phyloP scores from a whole-genome alignment of 192 early-diverging fungal species.

The Backusella tarrabulga region DNA sequence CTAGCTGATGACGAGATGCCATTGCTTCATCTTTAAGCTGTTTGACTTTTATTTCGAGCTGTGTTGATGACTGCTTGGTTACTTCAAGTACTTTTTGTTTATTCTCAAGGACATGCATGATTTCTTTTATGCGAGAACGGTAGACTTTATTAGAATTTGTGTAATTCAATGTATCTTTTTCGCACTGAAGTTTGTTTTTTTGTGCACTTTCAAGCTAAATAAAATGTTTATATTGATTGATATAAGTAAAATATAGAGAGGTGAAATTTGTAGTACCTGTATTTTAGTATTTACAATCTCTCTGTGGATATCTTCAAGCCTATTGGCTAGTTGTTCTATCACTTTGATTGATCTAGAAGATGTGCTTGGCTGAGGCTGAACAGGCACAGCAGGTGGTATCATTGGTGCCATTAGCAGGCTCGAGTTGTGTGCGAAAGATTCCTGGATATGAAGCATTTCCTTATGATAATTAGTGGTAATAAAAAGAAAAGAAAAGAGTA shows the following conservation, averaged over 20 bases:
- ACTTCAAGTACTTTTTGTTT: constrained; percentile 30
- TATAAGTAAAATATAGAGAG: not conserved
- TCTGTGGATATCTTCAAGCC: not conserved
- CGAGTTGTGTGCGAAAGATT: not conserved
- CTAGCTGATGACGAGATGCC: constrained; percentile 24
- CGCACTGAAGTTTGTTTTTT: constrained; percentile 16
- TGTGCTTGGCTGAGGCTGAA: constrained; percentile 14
- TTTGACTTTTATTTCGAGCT: constrained; percentile 29
- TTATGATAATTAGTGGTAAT: not conserved
- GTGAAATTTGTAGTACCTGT: constrained; percentile 7
- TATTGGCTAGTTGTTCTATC: constrained; percentile 1
- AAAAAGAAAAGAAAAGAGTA: not conserved
- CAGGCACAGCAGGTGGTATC: not conserved
- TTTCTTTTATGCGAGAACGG: constrained; percentile 24
- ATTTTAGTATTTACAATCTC: constrained; percentile 1
- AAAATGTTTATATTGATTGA: not conserved
- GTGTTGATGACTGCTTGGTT: constrained; percentile 20
- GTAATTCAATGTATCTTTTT: constrained; percentile 8
- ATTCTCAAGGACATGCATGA: constrained; percentile 33
- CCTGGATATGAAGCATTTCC: constrained; percentile 14
- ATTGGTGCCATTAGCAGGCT: not conserved
- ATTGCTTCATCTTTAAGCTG: constrained; percentile 31
- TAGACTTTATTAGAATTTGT: constrained; percentile 23
- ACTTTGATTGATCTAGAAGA: constrained; percentile 13
- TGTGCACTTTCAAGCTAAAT: constrained; percentile 10